Percentiles rank a stretch among this genome's conserved stretches.
Conservation (phyloP, 192 early-diverging fungal genomes). For the Backusella circina region DNA sequence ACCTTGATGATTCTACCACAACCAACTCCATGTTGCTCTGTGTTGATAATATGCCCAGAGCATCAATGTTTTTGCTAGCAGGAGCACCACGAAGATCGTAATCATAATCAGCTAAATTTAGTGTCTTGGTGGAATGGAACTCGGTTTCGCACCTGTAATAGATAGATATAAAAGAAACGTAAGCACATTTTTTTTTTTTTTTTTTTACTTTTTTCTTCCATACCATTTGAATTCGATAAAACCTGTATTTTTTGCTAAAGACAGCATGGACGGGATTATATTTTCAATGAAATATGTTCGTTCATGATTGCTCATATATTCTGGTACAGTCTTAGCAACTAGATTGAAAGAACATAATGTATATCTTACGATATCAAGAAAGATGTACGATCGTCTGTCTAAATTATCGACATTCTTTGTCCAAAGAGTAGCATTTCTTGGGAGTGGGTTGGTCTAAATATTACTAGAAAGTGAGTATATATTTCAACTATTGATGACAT, state of each 20-base stretch:
- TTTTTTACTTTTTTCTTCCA: conserved; percentile 5
- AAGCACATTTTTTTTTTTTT: conserved; percentile 7
- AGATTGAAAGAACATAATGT: conserved; percentile 3
- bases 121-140: neutral
- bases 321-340: neutral
- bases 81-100: neutral
- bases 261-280: conserved; percentile 7
- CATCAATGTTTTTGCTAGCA: conserved; percentile 1
- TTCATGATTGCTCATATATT: conserved; percentile 1
- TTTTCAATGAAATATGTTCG: conserved; percentile 7
- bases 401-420: neutral
- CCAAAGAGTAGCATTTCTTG: conserved; percentile 2
- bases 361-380: conserved; percentile 9
- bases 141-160: conserved; percentile 8
- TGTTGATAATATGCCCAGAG: neutral
- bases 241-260: conserved; percentile 13
- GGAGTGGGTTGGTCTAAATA: too few species aligned
- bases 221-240: conserved; percentile 12
- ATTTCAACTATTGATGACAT: too few species aligned
- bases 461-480: too few species aligned
- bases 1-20: conserved; percentile 6
- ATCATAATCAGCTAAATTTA: neutral
- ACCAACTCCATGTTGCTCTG: conserved; percentile 13
- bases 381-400: neutral
- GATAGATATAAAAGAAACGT: conserved; percentile 10